Evolutionary conservation across 805 yeast genomes (phyloP).

Genomic region (Ogataea saltuana): DNA sequence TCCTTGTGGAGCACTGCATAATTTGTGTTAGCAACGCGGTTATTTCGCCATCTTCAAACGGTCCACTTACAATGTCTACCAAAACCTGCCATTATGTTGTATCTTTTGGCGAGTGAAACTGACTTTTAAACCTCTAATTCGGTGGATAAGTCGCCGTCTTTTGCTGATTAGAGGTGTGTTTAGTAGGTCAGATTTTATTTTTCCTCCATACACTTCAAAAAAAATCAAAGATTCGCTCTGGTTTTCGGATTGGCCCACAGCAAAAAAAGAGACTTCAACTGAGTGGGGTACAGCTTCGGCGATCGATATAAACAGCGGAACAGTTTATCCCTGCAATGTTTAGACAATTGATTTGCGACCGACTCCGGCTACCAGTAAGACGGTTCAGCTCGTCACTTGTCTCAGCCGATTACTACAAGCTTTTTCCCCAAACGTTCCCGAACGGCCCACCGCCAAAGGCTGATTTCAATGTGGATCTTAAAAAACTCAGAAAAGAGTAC

Average conservation of each 20-base stretch:
- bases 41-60: too few relatives aligned
- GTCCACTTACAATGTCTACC: constrained; percentile 36
- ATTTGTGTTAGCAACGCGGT: constrained; percentile 5
- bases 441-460: constrained; percentile 62
- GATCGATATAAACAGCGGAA: too few relatives aligned
- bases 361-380: neutral
- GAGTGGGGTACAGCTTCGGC: too few relatives aligned
- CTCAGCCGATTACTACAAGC: constrained; percentile 46
- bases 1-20: constrained; percentile 34
- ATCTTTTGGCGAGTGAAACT: too few relatives aligned
- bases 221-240: too few relatives aligned
- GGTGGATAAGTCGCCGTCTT: neutral
- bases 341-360: neutral
- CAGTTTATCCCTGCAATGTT: too few relatives aligned
- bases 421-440: constrained; percentile 79
- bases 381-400: constrained; percentile 3
- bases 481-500: constrained; percentile 69
- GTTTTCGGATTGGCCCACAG: too few relatives aligned
- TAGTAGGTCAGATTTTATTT: neutral
- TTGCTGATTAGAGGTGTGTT: too few relatives aligned
- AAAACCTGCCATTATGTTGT: constrained; percentile 33
- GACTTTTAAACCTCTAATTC: too few relatives aligned
- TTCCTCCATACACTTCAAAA: constrained; percentile 1
- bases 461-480: constrained; percentile 56
- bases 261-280: too few relatives aligned